Base-by-base conservation (phyloP, 1,139 yeast species). In the Saccharomyces hybrid region DNA sequence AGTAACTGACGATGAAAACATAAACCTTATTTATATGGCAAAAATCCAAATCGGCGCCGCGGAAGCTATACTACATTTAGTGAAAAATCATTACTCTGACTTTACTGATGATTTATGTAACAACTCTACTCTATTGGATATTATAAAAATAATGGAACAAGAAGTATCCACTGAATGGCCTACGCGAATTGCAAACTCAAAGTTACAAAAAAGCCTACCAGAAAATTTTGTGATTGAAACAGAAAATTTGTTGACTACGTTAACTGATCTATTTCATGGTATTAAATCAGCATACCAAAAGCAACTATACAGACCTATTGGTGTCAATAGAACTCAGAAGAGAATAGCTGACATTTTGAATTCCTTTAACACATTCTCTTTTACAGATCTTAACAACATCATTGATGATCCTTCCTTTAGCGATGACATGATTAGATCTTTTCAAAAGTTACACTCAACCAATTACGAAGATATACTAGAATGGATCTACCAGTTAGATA, bases 41-140 rank as follows among this genome's bases (percentile, higher is more conserved):
- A 79, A 85, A 66, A 87, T 90, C 53, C 96, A 90, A 65, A 78
- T 86, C 53, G 95, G 95, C 51, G 83, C 90, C 47, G 74, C 90
- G 58, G 95, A 88, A 65, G 88, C 90, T 0, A 74, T 89, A 56
- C 80, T 83, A 51, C 79, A 85, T 46, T 78, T 95, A 71, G 81
- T 89, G 26, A 79, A 82, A 52, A 84, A 85, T 60, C 88, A 87
- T 64, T 89, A 85, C 66, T 71, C 80, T 41, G 95, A 88, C 66
- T 88, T 91, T 64, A 78, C 86, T 5, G 85, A 84, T 66, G 88
- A 87, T 61, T 67, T 85, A 58, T 71, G 73, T 16, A 83, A 85
- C 61, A 83, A 86, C 61, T 75, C 76, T 29, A 75, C 80, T 9
- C 79, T 89, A 65, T 79, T 87, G 57, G 85, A 84, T 59, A 74